These are phyloP conservation scores for Pezizomycotina sp. DNA, from an alignment of 2,329 filamentous ascomycete species.

Conservation along the genomic window DNA sequence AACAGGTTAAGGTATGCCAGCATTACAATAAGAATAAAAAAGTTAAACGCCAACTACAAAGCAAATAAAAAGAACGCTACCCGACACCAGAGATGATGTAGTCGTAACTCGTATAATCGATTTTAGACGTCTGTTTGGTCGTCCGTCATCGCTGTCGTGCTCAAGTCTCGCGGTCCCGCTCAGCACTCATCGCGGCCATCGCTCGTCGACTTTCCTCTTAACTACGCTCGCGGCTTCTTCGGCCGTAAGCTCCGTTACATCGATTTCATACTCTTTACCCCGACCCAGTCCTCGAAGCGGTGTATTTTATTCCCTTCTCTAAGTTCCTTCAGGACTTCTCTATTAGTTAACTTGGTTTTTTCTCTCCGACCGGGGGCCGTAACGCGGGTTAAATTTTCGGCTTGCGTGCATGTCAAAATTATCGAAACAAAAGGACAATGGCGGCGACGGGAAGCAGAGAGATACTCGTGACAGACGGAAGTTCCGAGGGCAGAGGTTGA, in stretches of 20 bases:
- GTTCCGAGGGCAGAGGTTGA: conserved; percentile 15
- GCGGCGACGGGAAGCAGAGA: conserved; percentile 20
- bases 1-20: too few relatives aligned
- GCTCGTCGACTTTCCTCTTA: too few relatives aligned
- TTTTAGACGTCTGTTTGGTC: too few relatives aligned
- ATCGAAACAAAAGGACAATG: conserved; percentile 25
- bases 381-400: conserved; percentile 24
- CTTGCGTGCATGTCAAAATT: conserved; percentile 24
- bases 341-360: conserved; percentile 24
- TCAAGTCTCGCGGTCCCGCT: too few relatives aligned
- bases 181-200: too few relatives aligned
- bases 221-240: conserved; percentile 15
- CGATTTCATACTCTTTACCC: conserved; percentile 21
- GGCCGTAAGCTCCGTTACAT: conserved; percentile 22
- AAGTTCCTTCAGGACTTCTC: conserved; percentile 20
- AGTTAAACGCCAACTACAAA: too few relatives aligned
- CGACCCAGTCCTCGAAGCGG: conserved; percentile 22
- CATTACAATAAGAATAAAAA: too few relatives aligned
- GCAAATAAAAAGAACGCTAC: too few relatives aligned
- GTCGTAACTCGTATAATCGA: too few relatives aligned
- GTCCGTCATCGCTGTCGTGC: too few relatives aligned
- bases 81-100: too few relatives aligned
- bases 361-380: conserved; percentile 12
- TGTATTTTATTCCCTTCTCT: conserved; percentile 22
- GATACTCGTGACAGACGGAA: conserved; percentile 21